Evolutionary conservation across 2,329 filamentous ascomycete genomes (phyloP).

Genomic region (Trichoderma hamatum): DNA sequence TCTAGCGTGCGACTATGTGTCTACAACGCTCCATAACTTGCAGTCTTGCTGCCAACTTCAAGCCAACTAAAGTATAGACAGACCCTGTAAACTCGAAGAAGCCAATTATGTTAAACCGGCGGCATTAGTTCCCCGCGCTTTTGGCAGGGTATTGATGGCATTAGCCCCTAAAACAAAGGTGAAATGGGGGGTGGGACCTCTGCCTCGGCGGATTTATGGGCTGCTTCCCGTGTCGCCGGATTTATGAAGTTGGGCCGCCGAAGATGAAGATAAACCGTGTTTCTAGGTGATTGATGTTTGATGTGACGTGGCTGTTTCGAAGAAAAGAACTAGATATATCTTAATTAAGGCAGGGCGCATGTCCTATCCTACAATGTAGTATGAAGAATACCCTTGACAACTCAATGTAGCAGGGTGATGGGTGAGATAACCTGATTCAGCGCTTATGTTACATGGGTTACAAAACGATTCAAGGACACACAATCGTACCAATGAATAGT

Average conservation of each 20-base stretch:
- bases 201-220: neutral
- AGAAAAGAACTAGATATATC: neutral
- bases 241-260: neutral
- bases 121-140: conserved; percentile 16
- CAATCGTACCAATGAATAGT: neutral
- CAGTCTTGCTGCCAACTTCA: neutral
- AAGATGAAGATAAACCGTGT: neutral
- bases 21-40: neutral
- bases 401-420: neutral
- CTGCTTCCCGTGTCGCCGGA: conserved; percentile 3
- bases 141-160: conserved; percentile 2
- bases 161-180: neutral
- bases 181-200: neutral
- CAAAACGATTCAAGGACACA: neutral
- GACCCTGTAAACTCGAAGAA: neutral
- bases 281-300: neutral
- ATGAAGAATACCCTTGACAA: neutral
- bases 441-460: conserved; percentile 8
- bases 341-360: neutral
- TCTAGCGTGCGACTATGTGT: neutral
- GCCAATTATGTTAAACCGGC: conserved; percentile 14
- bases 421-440: neutral
- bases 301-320: neutral
- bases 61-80: neutral
- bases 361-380: neutral